Base-by-base conservation (phyloP, 768 basidiomycete species). In the Coprinopsis cinerea region DNA sequence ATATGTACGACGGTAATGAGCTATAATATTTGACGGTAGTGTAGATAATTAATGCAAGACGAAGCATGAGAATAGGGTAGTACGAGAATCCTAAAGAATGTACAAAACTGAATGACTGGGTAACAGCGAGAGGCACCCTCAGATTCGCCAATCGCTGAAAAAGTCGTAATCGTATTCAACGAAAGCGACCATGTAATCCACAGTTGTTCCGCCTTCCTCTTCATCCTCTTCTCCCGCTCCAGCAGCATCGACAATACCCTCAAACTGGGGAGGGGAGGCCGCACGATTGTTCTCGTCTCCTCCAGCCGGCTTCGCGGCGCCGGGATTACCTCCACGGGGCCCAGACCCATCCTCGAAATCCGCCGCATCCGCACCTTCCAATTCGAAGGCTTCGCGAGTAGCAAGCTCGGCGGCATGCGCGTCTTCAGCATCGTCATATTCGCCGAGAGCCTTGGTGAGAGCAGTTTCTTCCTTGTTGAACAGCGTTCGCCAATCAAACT, bases 401-500 rank as follows among this genome's bases (percentile, higher is more conserved):
- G 92, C 92, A 13, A 91, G 67, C 14, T 74, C 74, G 5, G 92
- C 92, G 4, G 93, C 93, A 55, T 76, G 77, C 0, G 81, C 84
- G 61, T 97, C 94, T 62, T 93, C 93, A 11, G 71, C 79, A 60
- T 97, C 94, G 57, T 95, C 93, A 45, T 86, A 86, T 48, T 90
- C 83, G 5, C 82, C 92, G 3, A 97, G 67, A 0, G 88, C 92
- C 45, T 71, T 78, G 7, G 87, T 82, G 59, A 90, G 64, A 11
- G 79, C 85, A 26, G 64, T 64, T 42, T 79, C 53, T 7, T 46
- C 78, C 49, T 87, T 87, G 32, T 73, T 76, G 59, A 96, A 81
- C 53, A 95, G 70, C 34, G 85, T 77, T 44, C 91, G 81, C 93
- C 93, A 95, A 65, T 96, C 92, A 60, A 97, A 97, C 64, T 88